Evolutionary conservation across 768 basidiomycete genomes (phyloP).

Genomic region (Pleurotus djamor): DNA sequence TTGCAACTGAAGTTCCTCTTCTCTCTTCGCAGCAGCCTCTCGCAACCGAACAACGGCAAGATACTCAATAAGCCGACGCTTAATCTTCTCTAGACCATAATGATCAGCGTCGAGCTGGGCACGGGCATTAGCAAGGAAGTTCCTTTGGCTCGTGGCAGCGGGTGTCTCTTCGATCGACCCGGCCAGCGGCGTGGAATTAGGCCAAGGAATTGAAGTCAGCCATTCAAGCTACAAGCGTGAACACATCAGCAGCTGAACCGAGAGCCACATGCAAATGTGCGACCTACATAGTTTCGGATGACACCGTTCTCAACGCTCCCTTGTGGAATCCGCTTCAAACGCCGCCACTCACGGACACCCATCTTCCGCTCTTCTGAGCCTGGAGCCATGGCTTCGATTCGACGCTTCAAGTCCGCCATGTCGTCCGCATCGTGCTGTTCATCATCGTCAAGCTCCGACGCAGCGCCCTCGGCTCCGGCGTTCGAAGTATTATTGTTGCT

Average conservation of each 20-base stretch:
- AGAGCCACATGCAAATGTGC: background rate
- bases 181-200: constrained; percentile 35
- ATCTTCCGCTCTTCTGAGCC: constrained; percentile 82
- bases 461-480: constrained; percentile 22
- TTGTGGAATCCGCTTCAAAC: constrained; percentile 84
- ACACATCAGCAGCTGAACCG: background rate
- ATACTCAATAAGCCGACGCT: constrained; percentile 89
- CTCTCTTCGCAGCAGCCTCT: constrained; percentile 41
- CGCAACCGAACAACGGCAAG: constrained; percentile 78
- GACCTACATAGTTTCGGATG: constrained; percentile 69
- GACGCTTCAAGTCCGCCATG: constrained; percentile 65
- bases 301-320: constrained; percentile 92
- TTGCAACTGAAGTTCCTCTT: constrained; percentile 18
- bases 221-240: constrained; percentile 71
- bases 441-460: constrained; percentile 68
- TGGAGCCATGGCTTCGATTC: constrained; percentile 70
- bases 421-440: constrained; percentile 83
- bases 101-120: constrained; percentile 87
- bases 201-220: constrained; percentile 86
- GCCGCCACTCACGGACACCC: constrained; percentile 78
- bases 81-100: constrained; percentile 90
- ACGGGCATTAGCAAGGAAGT: constrained; percentile 68
- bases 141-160: constrained; percentile 11
- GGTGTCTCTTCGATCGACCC: constrained; percentile 13
- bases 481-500: background rate